Evolutionary conservation across 2,329 filamentous ascomycete genomes (phyloP), one percentile per base, ranked within the genome.

Genomic region (Nemania sp.): DNA sequence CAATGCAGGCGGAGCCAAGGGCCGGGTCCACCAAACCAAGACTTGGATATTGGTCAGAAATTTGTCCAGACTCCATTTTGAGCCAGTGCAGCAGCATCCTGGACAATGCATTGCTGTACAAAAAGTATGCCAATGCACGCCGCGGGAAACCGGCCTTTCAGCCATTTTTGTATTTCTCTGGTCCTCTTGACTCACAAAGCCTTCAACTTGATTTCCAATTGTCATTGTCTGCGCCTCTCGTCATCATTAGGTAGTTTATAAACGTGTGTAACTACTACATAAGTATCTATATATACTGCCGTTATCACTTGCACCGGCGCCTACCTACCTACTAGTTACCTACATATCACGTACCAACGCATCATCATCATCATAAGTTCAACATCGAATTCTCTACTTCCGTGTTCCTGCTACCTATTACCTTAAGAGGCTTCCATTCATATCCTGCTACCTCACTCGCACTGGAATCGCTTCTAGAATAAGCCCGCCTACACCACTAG

Each of bases 1-100:
- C n/a, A 29, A 29, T 56, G 51, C 47, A 65, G 56, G 38, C 49
- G 49, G 63, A 61, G 57, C 45, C 63, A 52, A 52, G 52, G 43
- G 32, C 62, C 49, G 41, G 59, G 53, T 64, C 38, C 58, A 41
- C 58, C 43, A 45, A 52, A 20, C 49, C 49, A 53, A 7, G n/a
- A 26, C 27, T 18, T 29, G 32, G 29, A 51, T 26, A 64, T 57
- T 58, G 62, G 62, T 58, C 62, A 64, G 54, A 58, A 57, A 29
- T 53, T 53, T 53, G 27, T 52, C 57, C 27, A 38, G 29, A 20
- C 27, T 38, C 45, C 56, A 60, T 35, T 27, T 27, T 26, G 43
- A 26, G 8, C 22, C 32, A 51, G 43, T 49, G 26, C 15, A 29
- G 55, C 51, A 53, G 22, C 15, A 51, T 11, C 47, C 22, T 26